phyloP scores from a whole-genome alignment of 805 yeast species.

The Monosporozyma siamensis region DNA sequence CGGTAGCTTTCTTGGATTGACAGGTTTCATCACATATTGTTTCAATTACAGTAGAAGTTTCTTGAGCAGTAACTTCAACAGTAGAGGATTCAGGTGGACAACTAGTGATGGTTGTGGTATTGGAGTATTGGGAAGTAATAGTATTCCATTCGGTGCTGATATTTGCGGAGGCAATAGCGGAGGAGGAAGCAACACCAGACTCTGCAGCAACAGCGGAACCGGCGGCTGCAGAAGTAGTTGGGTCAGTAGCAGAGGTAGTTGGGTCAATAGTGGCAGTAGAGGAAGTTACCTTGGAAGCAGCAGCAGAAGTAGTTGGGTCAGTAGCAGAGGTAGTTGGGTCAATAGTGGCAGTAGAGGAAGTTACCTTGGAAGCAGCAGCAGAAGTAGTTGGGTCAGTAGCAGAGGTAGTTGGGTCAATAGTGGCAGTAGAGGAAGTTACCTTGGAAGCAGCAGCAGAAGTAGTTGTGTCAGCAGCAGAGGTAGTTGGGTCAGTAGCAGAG shows the following conservation, averaged over 20 bases:
- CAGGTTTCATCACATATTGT: not conserved
- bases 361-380: constrained; percentile 9
- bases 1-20: too few relatives aligned
- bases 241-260: not conserved
- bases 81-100: constrained; percentile 5
- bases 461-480: constrained; percentile 5
- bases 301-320: too few relatives aligned
- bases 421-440: constrained; percentile 5
- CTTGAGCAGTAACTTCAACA: not conserved
- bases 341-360: constrained; percentile 25
- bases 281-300: constrained; percentile 20
- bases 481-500: not conserved
- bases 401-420: not conserved
- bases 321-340: constrained; percentile 28
- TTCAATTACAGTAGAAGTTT: not conserved
- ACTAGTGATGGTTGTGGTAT: constrained; percentile 5
- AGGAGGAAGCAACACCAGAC: not conserved
- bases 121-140: constrained; percentile 3
- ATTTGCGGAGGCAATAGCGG: not conserved
- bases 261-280: not conserved
- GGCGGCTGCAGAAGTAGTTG: too few relatives aligned
- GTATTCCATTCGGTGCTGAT: not conserved
- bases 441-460: constrained; percentile 9
- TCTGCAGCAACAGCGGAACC: too few relatives aligned
- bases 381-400: constrained; percentile 10